phyloP scores from a whole-genome alignment of 176 grass and related monocot genomes.

The Aechmea fasciata region DNA sequence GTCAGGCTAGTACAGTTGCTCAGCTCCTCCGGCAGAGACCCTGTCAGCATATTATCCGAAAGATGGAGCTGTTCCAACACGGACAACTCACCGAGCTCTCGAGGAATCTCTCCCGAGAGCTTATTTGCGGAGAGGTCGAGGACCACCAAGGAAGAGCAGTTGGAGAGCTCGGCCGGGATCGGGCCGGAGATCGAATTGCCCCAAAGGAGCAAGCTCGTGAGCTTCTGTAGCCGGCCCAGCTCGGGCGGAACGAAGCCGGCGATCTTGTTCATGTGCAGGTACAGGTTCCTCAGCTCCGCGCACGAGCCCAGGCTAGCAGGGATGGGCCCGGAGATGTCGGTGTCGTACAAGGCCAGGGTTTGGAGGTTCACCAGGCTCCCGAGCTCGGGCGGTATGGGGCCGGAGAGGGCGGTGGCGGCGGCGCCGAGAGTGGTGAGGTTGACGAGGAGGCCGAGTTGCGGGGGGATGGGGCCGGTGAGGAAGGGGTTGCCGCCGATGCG shows the following conservation, averaged over 20 bases:
- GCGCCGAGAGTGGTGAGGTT: slow-evolving; percentile 94
- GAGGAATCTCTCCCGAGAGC: slow-evolving; percentile 26
- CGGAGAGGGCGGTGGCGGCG: slow-evolving; percentile 69
- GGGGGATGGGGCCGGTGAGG: slow-evolving; percentile 49
- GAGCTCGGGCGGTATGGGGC: slow-evolving; percentile 35
- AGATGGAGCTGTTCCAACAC: slow-evolving; percentile 73
- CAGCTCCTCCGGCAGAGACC: slow-evolving; percentile 19
- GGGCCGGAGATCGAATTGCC: slow-evolving; percentile 22
- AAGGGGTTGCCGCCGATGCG: slow-evolving; percentile 72
- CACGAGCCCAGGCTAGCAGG: slow-evolving; percentile 60
- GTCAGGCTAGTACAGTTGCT: slow-evolving; percentile 40
- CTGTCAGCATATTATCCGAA: slow-evolving; percentile 9
- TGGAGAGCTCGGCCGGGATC: slow-evolving; percentile 30
- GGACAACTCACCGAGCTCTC: slow-evolving; percentile 30
- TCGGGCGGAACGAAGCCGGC: slow-evolving; percentile 47
- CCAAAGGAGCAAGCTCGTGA: slow-evolving; percentile 26
- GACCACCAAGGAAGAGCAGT: slow-evolving; percentile 9
- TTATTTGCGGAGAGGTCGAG: slow-evolving; percentile 31
- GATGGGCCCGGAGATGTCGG: slow-evolving; percentile 51
- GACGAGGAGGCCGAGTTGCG: slow-evolving; percentile 51
- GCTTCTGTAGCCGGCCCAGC: slow-evolving; percentile 63
- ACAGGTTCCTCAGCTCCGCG: slow-evolving; percentile 68
- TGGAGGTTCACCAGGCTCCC: slow-evolving; percentile 25
- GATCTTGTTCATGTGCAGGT: slow-evolving; percentile 92
- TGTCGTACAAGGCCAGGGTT: slow-evolving; percentile 72